These are phyloP conservation scores for Typha latifolia DNA, from an alignment of 176 grass and related monocot species.

Conservation along the genomic window DNA sequence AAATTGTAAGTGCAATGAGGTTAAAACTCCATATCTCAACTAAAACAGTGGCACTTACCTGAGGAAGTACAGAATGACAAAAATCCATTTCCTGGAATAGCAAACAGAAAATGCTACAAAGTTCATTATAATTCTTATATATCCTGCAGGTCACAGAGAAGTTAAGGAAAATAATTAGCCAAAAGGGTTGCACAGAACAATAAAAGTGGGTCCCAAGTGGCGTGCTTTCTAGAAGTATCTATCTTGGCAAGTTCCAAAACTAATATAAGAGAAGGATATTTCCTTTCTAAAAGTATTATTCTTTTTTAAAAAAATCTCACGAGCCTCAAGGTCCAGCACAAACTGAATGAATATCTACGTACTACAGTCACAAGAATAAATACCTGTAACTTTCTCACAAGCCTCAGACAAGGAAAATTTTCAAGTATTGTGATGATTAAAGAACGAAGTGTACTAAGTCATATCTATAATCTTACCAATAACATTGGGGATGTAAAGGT, in stretches of 20 bases:
- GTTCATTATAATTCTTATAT: conserved; percentile 89
- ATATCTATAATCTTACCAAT: conserved; percentile 29
- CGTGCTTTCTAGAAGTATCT: background rate
- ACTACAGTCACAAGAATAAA: too few relatives aligned
- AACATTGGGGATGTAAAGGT: conserved; percentile 89
- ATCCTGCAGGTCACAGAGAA: conserved; percentile 33
- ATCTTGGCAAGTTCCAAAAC: too few relatives aligned
- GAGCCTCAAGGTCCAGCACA: too few relatives aligned
- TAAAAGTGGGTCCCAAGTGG: background rate
- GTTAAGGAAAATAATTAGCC: background rate
- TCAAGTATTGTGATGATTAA: too few relatives aligned
- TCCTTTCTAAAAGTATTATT: too few relatives aligned
- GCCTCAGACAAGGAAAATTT: too few relatives aligned
- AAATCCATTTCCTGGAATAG: conserved; percentile 49
- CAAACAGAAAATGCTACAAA: conserved; percentile 71
- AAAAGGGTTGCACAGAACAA: background rate
- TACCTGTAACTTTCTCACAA: too few relatives aligned
- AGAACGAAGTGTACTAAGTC: background rate
- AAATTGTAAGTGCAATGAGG: background rate
- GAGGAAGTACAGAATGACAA: conserved; percentile 81
- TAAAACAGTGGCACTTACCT: conserved; percentile 26
- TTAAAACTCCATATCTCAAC: background rate
- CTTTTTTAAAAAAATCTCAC: too few relatives aligned
- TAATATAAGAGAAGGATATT: too few relatives aligned
- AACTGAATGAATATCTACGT: too few relatives aligned